A percentile compares a stretch with the other conserved stretches of the same genome.
These are phyloP conservation scores for Choanephora cucurbitarum DNA, from an alignment of 371 early-diverging fungal genomes.

Conservation along the genomic window DNA sequence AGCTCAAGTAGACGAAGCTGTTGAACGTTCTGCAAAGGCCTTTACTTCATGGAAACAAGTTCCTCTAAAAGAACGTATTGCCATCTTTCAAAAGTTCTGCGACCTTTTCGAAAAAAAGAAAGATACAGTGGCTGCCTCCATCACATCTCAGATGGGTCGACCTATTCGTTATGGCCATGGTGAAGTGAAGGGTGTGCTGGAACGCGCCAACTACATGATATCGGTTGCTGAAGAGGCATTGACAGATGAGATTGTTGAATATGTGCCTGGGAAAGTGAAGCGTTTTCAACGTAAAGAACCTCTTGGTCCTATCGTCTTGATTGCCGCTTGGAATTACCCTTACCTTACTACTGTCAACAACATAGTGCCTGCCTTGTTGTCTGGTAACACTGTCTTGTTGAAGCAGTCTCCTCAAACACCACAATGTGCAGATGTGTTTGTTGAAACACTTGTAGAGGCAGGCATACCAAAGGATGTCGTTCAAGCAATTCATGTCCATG, in stretches of 20 bases:
- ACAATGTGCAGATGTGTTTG: slow-evolving; percentile 74
- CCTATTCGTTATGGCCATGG: slow-evolving; percentile 72
- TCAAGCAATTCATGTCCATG: slow-evolving; percentile 65
- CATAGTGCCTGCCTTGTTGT: slow-evolving; percentile 76
- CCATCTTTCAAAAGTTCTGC: slow-evolving; percentile 58
- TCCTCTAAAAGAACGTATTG: slow-evolving; percentile 58
- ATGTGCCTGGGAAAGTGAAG: slow-evolving; percentile 46
- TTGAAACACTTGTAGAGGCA: slow-evolving; percentile 63
- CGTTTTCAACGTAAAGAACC: slow-evolving; percentile 76
- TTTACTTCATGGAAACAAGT: slow-evolving; percentile 57
- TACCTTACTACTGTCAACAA: slow-evolving; percentile 67
- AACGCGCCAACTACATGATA: slow-evolving; percentile 75
- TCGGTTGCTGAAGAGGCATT: slow-evolving; percentile 69
- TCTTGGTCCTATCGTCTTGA: slow-evolving; percentile 57
- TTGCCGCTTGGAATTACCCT: slow-evolving; percentile 79
- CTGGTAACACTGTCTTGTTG: slow-evolving; percentile 79
- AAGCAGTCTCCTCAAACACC: slow-evolving; percentile 88
- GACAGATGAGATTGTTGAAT: slow-evolving; percentile 54
- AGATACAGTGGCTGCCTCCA: slow-evolving; percentile 62
- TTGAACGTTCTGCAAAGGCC: slow-evolving; percentile 45
- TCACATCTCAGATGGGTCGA: slow-evolving; percentile 77
- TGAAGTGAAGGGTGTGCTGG: slow-evolving; percentile 73
- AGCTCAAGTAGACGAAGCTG: slow-evolving; percentile 48
- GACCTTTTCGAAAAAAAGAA: slow-evolving; percentile 57
- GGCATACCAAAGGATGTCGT: slow-evolving; percentile 74